Conservation (phyloP, 805 yeast genomes). For the Lipomyces orientalis region DNA sequence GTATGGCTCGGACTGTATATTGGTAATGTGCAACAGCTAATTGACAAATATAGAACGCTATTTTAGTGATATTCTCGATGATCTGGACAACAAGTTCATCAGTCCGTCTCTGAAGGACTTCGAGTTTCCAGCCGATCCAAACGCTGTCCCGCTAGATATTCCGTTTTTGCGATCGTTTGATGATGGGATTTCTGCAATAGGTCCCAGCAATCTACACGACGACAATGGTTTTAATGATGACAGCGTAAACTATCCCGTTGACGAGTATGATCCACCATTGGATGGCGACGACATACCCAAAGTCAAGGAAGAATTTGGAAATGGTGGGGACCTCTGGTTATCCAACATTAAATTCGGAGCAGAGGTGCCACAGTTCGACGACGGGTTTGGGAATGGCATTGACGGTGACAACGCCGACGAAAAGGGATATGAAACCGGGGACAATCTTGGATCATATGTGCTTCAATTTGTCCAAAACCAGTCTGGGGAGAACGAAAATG, state of each 20-base stretch:
- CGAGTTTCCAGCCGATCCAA: slow-evolving; percentile 31
- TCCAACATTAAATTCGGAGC: slow-evolving; percentile 17
- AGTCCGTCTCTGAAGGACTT: slow-evolving; percentile 73
- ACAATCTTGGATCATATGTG: slow-evolving; percentile 16
- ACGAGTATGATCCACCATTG: slow-evolving; percentile 8
- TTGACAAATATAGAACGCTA: slow-evolving; percentile 19
- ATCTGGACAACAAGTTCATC: slow-evolving; percentile 45
- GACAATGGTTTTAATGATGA: slow-evolving; percentile 39
- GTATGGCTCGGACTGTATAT: slow-evolving; percentile 11
- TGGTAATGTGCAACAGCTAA: neutral
- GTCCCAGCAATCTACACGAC: slow-evolving; percentile 34
- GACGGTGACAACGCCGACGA: slow-evolving; percentile 35
- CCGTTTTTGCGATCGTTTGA: slow-evolving; percentile 38
- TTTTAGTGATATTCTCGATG: slow-evolving; percentile 28
- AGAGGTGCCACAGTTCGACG: slow-evolving; percentile 9
- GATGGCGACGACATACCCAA: neutral
- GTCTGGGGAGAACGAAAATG: slow-evolving; percentile 35
- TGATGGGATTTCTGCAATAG: slow-evolving; percentile 43
- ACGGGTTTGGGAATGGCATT: slow-evolving; percentile 14
- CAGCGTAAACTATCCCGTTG: slow-evolving; percentile 5
- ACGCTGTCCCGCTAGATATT: slow-evolving; percentile 26
- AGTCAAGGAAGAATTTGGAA: slow-evolving; percentile 30
- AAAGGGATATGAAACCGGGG: slow-evolving; percentile 37
- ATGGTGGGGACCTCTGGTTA: slow-evolving; percentile 36
- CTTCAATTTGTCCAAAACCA: slow-evolving; percentile 26